A percentile compares a stretch with the other conserved stretches of the same genome.
phyloP scores from a whole-genome alignment of 2,329 filamentous ascomycete species.

The Mollisia scopiformis region DNA sequence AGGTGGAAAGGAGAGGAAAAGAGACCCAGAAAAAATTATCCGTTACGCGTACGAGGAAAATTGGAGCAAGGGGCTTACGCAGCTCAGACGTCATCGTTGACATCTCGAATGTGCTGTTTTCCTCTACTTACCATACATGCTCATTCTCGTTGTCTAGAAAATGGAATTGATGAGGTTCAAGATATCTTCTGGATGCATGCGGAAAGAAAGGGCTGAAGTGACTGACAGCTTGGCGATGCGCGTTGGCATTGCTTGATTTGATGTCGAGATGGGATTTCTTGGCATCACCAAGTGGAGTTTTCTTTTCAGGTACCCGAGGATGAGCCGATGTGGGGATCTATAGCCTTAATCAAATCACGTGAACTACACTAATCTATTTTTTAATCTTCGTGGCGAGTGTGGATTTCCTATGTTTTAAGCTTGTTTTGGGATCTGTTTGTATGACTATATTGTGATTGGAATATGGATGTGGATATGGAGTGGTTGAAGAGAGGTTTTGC shows the following conservation, averaged over 20 bases:
- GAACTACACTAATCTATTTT: background rate
- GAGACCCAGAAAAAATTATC: background rate
- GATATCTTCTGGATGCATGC: background rate
- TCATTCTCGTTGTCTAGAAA: background rate
- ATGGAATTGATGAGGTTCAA: background rate
- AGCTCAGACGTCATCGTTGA: background rate
- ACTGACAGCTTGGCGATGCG: background rate
- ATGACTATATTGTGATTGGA: too few species aligned
- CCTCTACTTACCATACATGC: background rate
- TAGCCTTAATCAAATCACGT: too few species aligned
- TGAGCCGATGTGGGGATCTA: background rate
- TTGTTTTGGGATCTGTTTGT: background rate
- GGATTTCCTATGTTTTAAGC: background rate
- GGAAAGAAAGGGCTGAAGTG: background rate
- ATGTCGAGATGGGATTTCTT: background rate
- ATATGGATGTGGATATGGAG: too few species aligned
- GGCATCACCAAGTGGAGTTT: background rate
- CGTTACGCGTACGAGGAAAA: conserved; percentile 2
- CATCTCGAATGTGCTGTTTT: background rate
- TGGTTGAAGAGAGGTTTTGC: background rate
- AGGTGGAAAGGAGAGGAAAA: background rate
- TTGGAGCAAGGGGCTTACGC: background rate
- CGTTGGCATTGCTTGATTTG: background rate
- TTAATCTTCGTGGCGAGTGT: background rate
- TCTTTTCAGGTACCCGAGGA: background rate